These are phyloP conservation scores for Pittosporum tobira DNA, from an alignment of 129 eudicot genomes.

Conservation along the genomic window DNA sequence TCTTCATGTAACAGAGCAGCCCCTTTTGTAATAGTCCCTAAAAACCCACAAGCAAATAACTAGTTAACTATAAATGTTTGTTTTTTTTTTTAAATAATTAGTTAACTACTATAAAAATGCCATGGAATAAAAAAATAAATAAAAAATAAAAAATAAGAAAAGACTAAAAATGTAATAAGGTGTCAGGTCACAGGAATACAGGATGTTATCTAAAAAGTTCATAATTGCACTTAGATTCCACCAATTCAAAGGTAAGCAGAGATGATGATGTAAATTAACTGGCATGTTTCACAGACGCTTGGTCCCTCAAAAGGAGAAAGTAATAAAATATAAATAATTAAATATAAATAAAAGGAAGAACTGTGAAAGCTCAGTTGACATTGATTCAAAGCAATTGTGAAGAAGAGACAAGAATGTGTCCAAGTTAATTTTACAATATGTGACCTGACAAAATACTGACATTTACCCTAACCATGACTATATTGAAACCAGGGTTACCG, in stretches of 20 bases:
- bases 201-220: neutral
- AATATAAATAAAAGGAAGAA: neutral
- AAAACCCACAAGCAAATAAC: constrained; percentile 12
- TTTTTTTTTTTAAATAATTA: too few species aligned
- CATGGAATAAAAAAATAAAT: too few species aligned
- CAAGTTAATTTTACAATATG: neutral
- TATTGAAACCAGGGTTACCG: too few species aligned
- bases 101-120: too few species aligned
- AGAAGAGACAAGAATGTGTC: neutral
- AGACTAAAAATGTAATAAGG: neutral
- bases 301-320: neutral
- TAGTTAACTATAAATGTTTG: constrained; percentile 1
- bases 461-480: too few species aligned
- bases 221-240: neutral
- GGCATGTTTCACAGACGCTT: neutral
- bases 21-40: constrained; percentile 80
- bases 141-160: neutral
- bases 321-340: neutral
- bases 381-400: neutral
- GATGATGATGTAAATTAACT: too few species aligned
- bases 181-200: neutral
- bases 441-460: too few species aligned
- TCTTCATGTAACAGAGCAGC: constrained; percentile 68
- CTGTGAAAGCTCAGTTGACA: neutral
- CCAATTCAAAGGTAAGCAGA: too few species aligned